Conservation (phyloP, 768 basidiomycete species). For the Amanita exitialis region DNA sequence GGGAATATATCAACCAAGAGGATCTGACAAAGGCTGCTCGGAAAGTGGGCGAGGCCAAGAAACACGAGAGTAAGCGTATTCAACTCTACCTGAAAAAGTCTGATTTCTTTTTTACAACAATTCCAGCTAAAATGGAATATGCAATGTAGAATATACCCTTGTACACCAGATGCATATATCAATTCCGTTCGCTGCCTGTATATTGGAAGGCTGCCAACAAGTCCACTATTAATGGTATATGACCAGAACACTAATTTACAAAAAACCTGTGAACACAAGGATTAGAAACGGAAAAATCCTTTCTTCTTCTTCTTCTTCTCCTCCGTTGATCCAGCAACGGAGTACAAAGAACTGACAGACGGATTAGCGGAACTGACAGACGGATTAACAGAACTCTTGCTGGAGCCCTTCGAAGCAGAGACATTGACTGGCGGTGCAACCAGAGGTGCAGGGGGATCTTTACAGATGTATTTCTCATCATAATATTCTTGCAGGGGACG, state of each 20-base stretch:
- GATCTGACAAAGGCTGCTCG: conserved; percentile 94
- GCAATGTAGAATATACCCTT: conserved; percentile 22
- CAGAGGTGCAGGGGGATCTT: conserved; percentile 49
- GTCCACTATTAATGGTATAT: conserved; percentile 12
- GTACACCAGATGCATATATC: conserved; percentile 9
- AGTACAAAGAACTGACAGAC: conserved; percentile 21
- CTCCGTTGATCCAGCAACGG: conserved; percentile 19
- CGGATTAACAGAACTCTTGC: conserved; percentile 41
- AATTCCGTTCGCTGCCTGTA: neutral
- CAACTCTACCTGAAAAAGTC: conserved; percentile 1
- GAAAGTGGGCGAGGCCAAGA: conserved; percentile 94
- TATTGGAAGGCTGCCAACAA: neutral
- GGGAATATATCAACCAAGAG: conserved; percentile 89
- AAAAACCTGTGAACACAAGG: neutral
- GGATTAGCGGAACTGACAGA: conserved; percentile 13
- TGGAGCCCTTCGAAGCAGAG: conserved; percentile 24
- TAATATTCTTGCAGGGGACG: conserved; percentile 67
- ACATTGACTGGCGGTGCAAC: conserved; percentile 25
- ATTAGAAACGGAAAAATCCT: conserved; percentile 56
- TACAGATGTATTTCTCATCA: conserved; percentile 67
- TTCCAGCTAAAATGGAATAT: conserved; percentile 45
- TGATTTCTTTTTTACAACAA: neutral
- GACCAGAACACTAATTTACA: conserved; percentile 7
- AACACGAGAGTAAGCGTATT: conserved; percentile 78
- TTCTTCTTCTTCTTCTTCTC: conserved; percentile 74